Evolutionary conservation across 768 basidiomycete species (phyloP).

Genomic region (Saitozyma podzolica): DNA sequence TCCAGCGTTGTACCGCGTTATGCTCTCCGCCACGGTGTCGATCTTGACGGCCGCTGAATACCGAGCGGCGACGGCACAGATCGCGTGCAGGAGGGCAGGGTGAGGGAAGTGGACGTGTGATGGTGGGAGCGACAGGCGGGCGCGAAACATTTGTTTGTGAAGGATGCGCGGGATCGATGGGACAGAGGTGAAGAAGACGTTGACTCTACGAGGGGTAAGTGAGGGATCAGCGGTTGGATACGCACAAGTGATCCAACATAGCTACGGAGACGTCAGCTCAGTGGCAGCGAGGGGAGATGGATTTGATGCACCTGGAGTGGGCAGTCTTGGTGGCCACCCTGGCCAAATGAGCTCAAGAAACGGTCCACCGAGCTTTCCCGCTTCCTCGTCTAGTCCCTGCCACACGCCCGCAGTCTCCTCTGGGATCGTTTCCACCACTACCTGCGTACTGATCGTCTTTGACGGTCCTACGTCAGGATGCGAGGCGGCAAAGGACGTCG

Average conservation of each 20-base stretch:
- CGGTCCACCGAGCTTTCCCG: slow-evolving; percentile 22
- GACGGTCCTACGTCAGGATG: no score
- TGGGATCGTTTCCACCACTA: no score
- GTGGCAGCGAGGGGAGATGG: no score
- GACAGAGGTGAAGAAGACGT: slow-evolving; percentile 76
- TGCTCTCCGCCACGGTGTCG: slow-evolving; percentile 12
- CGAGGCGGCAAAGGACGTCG: neutral
- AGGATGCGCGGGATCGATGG: slow-evolving; percentile 74
- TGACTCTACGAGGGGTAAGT: no score
- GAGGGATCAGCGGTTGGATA: no score
- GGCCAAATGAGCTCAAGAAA: slow-evolving; percentile 34
- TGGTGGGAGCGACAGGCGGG: slow-evolving; percentile 66
- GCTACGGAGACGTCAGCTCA: no score
- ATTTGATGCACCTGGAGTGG: no score
- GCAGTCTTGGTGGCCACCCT: slow-evolving; percentile 31
- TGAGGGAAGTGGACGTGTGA: slow-evolving; percentile 74
- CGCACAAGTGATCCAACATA: slow-evolving; percentile 54
- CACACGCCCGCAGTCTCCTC: neutral
- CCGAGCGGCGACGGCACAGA: slow-evolving; percentile 75
- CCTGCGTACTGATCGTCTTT: no score
- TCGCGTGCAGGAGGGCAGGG: slow-evolving; percentile 71
- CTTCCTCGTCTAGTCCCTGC: slow-evolving; percentile 16
- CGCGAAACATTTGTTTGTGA: slow-evolving; percentile 67
- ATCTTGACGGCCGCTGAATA: slow-evolving; percentile 62
- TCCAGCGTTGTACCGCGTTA: slow-evolving; percentile 4